Conservation (phyloP, 768 basidiomycete genomes). For the Pleurotus salmoneostramineus region DNA sequence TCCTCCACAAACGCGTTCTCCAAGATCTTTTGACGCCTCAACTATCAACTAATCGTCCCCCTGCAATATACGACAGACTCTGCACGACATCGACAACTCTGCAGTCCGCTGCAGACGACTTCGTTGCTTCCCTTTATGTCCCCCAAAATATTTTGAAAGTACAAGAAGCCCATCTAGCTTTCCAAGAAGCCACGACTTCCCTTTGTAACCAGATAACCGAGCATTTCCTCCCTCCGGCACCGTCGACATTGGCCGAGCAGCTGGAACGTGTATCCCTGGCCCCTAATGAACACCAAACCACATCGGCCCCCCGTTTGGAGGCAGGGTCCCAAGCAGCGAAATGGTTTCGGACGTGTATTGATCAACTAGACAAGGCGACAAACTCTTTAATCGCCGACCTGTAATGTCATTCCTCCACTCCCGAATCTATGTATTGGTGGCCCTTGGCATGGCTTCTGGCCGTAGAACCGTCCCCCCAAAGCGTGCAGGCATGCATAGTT, state of each 20-base stretch:
- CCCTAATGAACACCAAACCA: constrained; percentile 15
- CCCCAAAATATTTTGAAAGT: constrained; percentile 53
- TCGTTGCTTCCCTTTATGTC: constrained; percentile 61
- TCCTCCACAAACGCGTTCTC: constrained; percentile 60
- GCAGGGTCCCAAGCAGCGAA: constrained; percentile 28
- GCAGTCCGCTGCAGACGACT: constrained; percentile 57
- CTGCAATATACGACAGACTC: constrained; percentile 41
- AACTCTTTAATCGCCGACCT: constrained; percentile 23
- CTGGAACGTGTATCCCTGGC: constrained; percentile 24
- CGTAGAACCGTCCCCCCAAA: too few species aligned
- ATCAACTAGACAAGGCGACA: constrained; percentile 49
- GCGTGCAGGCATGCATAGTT: background rate
- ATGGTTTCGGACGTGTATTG: constrained; percentile 67
- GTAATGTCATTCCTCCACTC: constrained; percentile 6
- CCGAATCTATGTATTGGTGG: background rate
- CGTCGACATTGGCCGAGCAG: constrained; percentile 22
- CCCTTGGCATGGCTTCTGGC: background rate
- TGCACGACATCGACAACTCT: constrained; percentile 46
- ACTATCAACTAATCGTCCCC: background rate
- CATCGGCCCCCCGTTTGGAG: background rate
- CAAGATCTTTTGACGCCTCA: constrained; percentile 40
- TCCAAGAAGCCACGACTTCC: constrained; percentile 30
- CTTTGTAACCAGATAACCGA: constrained; percentile 28
- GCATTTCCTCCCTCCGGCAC: constrained; percentile 14
- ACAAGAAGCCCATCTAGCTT: constrained; percentile 29